A percentile compares a stretch with the other conserved stretches of the same genome.
Conservation (phyloP, 2,329 filamentous ascomycete genomes). For the Paraphoma chrysanthemicola region DNA sequence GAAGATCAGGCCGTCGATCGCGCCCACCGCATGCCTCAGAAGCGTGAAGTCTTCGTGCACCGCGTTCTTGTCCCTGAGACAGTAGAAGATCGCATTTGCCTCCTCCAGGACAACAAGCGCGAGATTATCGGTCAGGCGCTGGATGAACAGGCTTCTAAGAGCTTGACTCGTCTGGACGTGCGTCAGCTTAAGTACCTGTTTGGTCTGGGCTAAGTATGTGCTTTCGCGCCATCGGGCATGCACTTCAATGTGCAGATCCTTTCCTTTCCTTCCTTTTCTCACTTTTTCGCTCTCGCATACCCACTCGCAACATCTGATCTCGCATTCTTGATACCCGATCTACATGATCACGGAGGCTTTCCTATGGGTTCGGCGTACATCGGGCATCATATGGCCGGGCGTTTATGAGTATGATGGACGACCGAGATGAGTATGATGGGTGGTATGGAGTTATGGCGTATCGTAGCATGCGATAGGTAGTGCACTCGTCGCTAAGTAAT, state of each 20-base stretch:
- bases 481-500: background rate
- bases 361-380: background rate
- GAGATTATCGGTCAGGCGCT: constrained; percentile 79
- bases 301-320: background rate
- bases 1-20: constrained; percentile 93
- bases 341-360: constrained; percentile 4
- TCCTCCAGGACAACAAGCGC: constrained; percentile 79
- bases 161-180: constrained; percentile 69
- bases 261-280: background rate
- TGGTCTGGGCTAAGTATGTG: constrained; percentile 38
- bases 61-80: constrained; percentile 78
- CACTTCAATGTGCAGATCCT: too few species aligned
- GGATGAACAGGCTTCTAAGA: constrained; percentile 74
- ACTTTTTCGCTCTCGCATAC: background rate
- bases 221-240: background rate
- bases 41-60: constrained; percentile 76
- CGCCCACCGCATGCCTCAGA: constrained; percentile 86
- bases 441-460: background rate
- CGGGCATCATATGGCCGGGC: background rate
- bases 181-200: constrained; percentile 77
- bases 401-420: background rate
- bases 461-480: background rate
- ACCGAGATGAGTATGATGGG: background rate
- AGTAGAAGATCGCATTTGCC: constrained; percentile 85
- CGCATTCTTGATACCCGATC: constrained; percentile 9